Conservation (phyloP, 2,329 filamentous ascomycete genomes). For the Trichoderma koningiopsis region DNA sequence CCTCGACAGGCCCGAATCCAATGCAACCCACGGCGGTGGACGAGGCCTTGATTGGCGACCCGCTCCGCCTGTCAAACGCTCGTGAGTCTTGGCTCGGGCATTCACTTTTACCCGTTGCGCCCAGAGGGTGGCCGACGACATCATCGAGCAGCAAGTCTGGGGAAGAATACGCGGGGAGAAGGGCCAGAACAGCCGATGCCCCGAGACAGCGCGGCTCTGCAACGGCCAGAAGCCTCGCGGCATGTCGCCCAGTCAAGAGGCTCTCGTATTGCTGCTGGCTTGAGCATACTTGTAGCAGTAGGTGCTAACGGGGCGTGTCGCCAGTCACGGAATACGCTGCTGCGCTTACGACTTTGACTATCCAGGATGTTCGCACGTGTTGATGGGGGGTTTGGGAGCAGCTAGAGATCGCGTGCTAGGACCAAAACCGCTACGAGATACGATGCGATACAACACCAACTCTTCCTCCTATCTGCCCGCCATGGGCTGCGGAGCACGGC, state of each 20-base stretch:
- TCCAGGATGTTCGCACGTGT: neutral
- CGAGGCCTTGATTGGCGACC: constrained; percentile 7
- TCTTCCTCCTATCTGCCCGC: neutral
- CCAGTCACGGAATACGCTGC: neutral
- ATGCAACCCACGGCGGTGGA: constrained; percentile 15
- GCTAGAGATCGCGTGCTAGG: constrained; percentile 2
- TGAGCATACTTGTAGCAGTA: no score
- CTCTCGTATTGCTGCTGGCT: neutral
- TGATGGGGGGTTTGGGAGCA: neutral
- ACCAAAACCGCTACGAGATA: neutral
- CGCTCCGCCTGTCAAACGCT: constrained; percentile 11
- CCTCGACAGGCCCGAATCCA: constrained; percentile 17
- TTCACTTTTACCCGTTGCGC: neutral
- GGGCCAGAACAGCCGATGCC: neutral
- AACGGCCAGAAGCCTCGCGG: constrained; percentile 1
- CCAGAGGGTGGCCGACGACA: constrained; percentile 5
- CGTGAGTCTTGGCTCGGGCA: constrained; percentile 1
- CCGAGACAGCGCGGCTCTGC: neutral
- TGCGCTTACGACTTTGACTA: neutral
- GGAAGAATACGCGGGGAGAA: neutral
- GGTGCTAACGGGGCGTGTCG: neutral
- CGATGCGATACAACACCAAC: neutral
- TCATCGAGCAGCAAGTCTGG: constrained; percentile 13
- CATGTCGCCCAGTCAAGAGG: neutral
- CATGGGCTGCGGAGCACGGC: neutral